Conservation (phyloP, 2,329 filamentous ascomycete species). For the Botryotinia convoluta region DNA sequence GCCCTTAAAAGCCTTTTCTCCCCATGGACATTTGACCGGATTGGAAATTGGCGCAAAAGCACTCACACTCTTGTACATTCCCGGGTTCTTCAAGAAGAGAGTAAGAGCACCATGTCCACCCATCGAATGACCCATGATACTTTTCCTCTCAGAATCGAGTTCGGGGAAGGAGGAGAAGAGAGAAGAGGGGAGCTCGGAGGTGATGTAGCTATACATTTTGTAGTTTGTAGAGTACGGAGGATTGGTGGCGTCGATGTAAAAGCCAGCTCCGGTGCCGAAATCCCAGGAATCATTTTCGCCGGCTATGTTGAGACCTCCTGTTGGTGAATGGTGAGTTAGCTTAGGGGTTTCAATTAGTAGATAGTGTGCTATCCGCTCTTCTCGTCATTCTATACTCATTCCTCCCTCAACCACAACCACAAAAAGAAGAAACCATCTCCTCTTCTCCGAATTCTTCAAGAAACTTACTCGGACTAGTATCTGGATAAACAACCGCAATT, state of each 20-base stretch:
- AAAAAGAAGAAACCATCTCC: not conserved
- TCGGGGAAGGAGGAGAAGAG: constrained; percentile 71
- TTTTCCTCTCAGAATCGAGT: constrained; percentile 69
- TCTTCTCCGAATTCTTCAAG: not conserved
- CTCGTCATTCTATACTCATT: not conserved
- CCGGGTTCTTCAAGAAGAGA: constrained; percentile 87
- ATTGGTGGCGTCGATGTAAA: constrained; percentile 85
- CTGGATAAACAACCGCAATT: constrained; percentile 91
- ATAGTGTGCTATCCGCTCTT: not conserved
- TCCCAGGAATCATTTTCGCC: constrained; percentile 89
- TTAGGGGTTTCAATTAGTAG: not conserved
- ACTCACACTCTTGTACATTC: constrained; percentile 82
- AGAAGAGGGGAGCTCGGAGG: constrained; percentile 76
- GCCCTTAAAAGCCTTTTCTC: constrained; percentile 88
- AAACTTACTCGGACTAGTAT: constrained; percentile 79
- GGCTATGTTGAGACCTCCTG: constrained; percentile 71
- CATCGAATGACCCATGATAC: constrained; percentile 95
- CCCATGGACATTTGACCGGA: constrained; percentile 84
- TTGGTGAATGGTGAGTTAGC: not conserved
- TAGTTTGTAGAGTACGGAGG: constrained; percentile 76
- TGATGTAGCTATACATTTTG: constrained; percentile 92
- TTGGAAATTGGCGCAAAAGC: constrained; percentile 91
- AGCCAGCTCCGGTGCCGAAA: constrained; percentile 88
- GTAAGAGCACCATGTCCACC: constrained; percentile 94
- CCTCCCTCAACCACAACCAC: not conserved